Evolutionary conservation across 441 rosid species (phyloP).

Genomic region (Erodium moschatum): DNA sequence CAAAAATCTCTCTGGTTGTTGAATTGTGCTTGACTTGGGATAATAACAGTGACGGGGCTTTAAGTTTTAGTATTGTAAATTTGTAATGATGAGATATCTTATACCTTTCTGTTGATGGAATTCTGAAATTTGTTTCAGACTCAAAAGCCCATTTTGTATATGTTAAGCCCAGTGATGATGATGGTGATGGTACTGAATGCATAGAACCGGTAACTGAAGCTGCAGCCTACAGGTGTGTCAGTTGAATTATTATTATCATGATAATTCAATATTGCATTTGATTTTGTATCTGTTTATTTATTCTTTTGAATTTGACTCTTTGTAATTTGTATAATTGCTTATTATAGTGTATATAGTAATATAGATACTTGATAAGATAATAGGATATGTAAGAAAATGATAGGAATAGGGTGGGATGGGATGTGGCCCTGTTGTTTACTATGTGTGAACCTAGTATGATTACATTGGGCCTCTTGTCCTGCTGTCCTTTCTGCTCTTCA

Average conservation of each 20-base stretch:
- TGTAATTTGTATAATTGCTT: no score
- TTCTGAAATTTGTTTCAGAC: neutral
- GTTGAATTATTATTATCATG: neutral
- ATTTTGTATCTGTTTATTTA: no score
- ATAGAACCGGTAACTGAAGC: no score
- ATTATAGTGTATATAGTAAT: no score
- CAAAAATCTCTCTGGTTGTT: no score
- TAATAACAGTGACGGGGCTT: neutral
- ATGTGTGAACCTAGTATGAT: constrained; percentile 5
- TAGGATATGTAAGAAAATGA: neutral
- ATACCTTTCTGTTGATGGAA: neutral
- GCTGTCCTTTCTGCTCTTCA: neutral
- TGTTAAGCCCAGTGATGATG: neutral
- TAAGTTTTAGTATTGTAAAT: no score
- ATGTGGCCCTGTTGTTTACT: constrained; percentile 2
- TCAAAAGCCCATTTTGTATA: neutral
- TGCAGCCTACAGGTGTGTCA: neutral
- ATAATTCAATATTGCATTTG: no score
- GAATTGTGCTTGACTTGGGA: no score
- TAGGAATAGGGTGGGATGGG: neutral
- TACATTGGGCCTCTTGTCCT: neutral
- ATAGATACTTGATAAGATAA: neutral
- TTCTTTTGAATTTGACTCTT: no score
- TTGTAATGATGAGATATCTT: neutral
- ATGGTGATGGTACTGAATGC: neutral